Percentiles rank a stretch among this genome's conserved stretches.
Evolutionary conservation across 2,329 filamentous ascomycete genomes (phyloP).

Genomic region (Fusarium lateritium): DNA sequence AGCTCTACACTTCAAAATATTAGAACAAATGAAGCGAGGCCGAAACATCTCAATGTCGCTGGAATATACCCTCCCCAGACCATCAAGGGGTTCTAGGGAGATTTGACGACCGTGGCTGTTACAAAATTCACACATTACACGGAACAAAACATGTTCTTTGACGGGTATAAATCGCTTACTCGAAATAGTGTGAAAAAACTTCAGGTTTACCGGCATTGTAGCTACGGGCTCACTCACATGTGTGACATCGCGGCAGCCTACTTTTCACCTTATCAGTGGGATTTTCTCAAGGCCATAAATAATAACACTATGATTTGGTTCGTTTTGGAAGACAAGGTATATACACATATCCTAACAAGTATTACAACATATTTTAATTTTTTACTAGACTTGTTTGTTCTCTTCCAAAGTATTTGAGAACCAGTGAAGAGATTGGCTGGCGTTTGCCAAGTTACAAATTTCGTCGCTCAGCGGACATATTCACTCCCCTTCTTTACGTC

Average conservation of each 20-base stretch:
- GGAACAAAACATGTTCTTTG: neutral
- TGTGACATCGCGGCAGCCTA: too few relatives aligned
- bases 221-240: too few relatives aligned
- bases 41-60: neutral
- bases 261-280: neutral
- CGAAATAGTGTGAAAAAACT: neutral
- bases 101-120: neutral
- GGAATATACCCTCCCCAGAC: neutral
- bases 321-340: neutral
- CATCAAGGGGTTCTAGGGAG: neutral
- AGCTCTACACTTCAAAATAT: neutral
- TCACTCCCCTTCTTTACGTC: conserved; percentile 14
- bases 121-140: neutral
- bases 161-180: neutral
- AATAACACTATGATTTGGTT: neutral
- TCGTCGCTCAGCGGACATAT: too few relatives aligned
- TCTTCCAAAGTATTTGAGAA: too few relatives aligned
- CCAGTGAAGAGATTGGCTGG: too few relatives aligned
- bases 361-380: neutral
- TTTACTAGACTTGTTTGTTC: too few relatives aligned
- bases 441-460: too few relatives aligned
- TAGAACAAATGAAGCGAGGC: too few relatives aligned
- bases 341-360: neutral
- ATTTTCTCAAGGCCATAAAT: neutral
- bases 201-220: neutral